Conservation (phyloP, 2,329 filamentous ascomycete genomes). For the Ophiocordyceps camponoti-saundersi region DNA sequence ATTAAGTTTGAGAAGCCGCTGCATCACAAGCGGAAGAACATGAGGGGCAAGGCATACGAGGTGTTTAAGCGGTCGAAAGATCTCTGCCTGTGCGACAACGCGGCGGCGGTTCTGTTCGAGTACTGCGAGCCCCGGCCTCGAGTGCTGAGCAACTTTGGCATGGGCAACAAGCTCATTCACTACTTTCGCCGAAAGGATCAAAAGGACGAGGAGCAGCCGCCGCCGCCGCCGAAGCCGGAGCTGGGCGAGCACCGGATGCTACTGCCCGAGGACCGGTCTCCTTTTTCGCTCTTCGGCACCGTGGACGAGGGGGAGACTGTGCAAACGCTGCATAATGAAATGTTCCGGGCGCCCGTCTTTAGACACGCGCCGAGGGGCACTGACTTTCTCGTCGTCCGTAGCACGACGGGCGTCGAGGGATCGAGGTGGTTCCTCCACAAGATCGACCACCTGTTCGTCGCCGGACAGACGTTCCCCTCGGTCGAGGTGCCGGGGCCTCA, state of each 20-base stretch:
- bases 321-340: slow-evolving; percentile 81
- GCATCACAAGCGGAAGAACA: slow-evolving; percentile 62
- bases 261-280: slow-evolving; percentile 85
- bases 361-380: slow-evolving; percentile 60
- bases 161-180: slow-evolving; percentile 92
- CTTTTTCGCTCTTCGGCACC: slow-evolving; percentile 87
- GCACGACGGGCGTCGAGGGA: slow-evolving; percentile 61
- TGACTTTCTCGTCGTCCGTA: slow-evolving; percentile 79
- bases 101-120: slow-evolving; percentile 73
- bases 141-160: slow-evolving; percentile 89
- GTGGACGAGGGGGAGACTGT: slow-evolving; percentile 84
- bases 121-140: slow-evolving; percentile 90
- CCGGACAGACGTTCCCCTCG: slow-evolving; percentile 84
- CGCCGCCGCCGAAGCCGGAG: slow-evolving; percentile 60
- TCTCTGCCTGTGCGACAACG: slow-evolving; percentile 76
- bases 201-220: slow-evolving; percentile 55
- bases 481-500: slow-evolving; percentile 88
- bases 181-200: slow-evolving; percentile 76
- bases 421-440: slow-evolving; percentile 71
- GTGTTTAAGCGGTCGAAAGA: slow-evolving; percentile 69
- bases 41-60: slow-evolving; percentile 64
- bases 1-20: slow-evolving; percentile 58
- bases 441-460: slow-evolving; percentile 78
- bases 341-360: slow-evolving; percentile 91
- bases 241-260: slow-evolving; percentile 81